Evolutionary conservation across 2,329 filamentous ascomycete species (phyloP).

Genomic region (Calonectria naviculata): DNA sequence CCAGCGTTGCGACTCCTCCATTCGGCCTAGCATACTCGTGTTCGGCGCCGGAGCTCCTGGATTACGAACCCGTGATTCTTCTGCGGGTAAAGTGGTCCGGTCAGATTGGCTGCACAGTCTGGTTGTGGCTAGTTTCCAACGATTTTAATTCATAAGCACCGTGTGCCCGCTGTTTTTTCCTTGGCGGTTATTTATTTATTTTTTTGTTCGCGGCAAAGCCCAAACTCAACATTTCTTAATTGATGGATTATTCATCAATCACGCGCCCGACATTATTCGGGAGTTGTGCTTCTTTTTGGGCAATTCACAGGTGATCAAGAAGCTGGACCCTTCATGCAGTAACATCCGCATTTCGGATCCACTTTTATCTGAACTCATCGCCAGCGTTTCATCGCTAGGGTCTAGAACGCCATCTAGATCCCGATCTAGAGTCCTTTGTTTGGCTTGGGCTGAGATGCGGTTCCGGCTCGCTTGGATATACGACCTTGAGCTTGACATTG

Average conservation of each 20-base stretch:
- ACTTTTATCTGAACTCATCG: background rate
- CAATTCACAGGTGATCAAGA: background rate
- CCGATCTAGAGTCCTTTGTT: background rate
- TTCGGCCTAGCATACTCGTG: no score
- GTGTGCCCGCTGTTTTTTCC: background rate
- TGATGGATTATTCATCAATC: background rate
- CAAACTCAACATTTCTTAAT: background rate
- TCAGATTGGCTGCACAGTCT: background rate
- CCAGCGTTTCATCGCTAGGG: background rate
- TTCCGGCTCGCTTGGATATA: background rate
- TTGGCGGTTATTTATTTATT: background rate
- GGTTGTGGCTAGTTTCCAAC: background rate
- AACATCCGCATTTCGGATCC: background rate
- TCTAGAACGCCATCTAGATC: constrained; percentile 1
- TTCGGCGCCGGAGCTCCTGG: background rate
- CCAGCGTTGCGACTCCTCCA: no score
- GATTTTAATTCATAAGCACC: background rate
- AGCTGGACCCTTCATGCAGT: background rate
- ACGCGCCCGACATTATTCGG: background rate
- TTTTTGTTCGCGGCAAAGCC: background rate
- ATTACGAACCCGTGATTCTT: background rate
- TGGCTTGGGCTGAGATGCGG: background rate
- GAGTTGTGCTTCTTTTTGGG: background rate
- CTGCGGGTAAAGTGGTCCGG: background rate
- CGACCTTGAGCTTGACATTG: background rate